Base-by-base conservation (phyloP, 1,284 basidiomycete genomes). In the Flammula alnicola region DNA sequence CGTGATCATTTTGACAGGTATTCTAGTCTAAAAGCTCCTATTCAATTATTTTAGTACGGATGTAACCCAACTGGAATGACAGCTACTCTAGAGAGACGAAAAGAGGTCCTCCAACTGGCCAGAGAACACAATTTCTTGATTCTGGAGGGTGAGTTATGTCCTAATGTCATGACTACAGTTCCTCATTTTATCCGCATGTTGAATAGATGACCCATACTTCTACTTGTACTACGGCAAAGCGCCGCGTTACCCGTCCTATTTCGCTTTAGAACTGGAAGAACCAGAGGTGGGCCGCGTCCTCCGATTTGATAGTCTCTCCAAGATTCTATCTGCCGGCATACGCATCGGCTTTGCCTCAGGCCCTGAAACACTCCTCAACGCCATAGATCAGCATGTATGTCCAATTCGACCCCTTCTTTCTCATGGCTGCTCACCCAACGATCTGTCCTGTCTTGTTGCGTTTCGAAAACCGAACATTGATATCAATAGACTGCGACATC, bases 221-320 rank as follows among this genome's bases (percentile, higher is more conserved):
- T 88, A 82, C 55, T 61, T 88, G 44, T 90, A 88, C 69, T 88
- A 84, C 49, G 85, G 88, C 51, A 76, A 73, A 64, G 79, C 72
- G 51, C 81, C 77, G 39, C 83, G 78, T 26, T 80, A 75, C 27
- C 83, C 87, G 1, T 91, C 86, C 0, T 95, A 94, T 69, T 93
- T 95, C 65, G 73, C 80, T 44, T 76, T 95, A 36, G 93, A 95
- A 63, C 74, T 65, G 3, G 74, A 81, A 46, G 71, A 77, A 46
- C 69, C 74, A 14, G 77, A 80, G 54, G 79, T 82, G 23, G 92
- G 92, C 3, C 81, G 86, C n/a, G 91, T 95, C 7, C 55, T 95
- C 19, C 81, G 93, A 30, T 92, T 95, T 65, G 93, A 95, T 66
- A 91, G 88, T 64, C 78, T 97, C 54, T 92, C 88, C 48, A 98